phyloP scores from a whole-genome alignment of 176 grass and related monocot genomes.

The Oryza longistaminata region DNA sequence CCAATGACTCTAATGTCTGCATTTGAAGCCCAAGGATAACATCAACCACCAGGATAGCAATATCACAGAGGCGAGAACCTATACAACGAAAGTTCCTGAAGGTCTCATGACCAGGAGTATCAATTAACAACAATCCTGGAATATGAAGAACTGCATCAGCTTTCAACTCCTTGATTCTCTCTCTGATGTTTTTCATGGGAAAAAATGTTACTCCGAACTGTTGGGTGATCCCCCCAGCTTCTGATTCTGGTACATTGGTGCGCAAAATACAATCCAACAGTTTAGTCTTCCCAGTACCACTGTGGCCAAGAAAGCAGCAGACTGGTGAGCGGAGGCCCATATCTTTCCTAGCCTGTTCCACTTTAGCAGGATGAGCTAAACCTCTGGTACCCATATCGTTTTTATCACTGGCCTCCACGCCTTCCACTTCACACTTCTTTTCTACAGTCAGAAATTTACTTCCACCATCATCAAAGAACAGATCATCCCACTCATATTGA shows the following conservation, averaged over 20 bases:
- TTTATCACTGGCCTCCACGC: no score
- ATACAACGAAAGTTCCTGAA: slow-evolving; percentile 8
- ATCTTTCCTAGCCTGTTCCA: slow-evolving; percentile 41
- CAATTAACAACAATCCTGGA: slow-evolving; percentile 88
- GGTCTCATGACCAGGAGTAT: slow-evolving; percentile 35
- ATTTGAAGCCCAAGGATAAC: slow-evolving; percentile 92
- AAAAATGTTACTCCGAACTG: slow-evolving; percentile 96
- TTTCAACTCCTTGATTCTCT: slow-evolving; percentile 90
- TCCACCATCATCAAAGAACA: no score
- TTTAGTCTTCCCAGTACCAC: slow-evolving; percentile 93
- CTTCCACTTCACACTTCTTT: no score
- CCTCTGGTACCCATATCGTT: no score
- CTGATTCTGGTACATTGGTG: slow-evolving; percentile 87
- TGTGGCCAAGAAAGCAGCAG: slow-evolving; percentile 90
- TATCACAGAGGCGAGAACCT: slow-evolving; percentile 93
- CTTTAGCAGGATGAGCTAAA: slow-evolving; percentile 10
- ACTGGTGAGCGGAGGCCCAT: slow-evolving; percentile 79
- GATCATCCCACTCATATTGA: no score
- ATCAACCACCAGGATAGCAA: slow-evolving; percentile 95
- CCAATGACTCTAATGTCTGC: slow-evolving; percentile 87
- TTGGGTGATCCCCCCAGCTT: slow-evolving; percentile 96
- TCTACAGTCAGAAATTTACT: no score
- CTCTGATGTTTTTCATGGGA: slow-evolving; percentile 93
- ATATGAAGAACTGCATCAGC: slow-evolving; percentile 85
- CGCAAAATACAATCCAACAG: slow-evolving; percentile 79